Percentiles rank a stretch among this genome's conserved stretches.
Conservation (phyloP, 129 eudicot genomes). For the Oenanthe sinensis region DNA sequence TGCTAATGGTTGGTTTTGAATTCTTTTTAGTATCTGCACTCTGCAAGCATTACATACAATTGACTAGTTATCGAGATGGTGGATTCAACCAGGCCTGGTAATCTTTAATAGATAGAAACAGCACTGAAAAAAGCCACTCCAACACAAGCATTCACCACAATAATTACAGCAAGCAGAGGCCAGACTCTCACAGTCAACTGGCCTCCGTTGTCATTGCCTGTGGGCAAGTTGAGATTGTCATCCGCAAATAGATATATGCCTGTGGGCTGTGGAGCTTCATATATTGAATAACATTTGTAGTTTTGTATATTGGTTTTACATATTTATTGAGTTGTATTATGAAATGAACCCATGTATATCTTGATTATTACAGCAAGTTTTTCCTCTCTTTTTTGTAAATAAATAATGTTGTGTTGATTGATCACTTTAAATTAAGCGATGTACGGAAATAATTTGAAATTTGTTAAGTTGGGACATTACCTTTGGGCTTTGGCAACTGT, state of each 20-base stretch:
- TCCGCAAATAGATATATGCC: too few relatives aligned
- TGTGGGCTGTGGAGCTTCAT: too few relatives aligned
- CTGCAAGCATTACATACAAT: slow-evolving; percentile 5
- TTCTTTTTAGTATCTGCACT: background rate
- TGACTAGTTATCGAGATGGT: slow-evolving; percentile 73
- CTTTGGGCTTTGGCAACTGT: background rate
- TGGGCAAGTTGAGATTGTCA: too few relatives aligned
- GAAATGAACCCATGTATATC: background rate
- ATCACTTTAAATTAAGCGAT: background rate
- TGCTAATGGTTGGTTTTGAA: background rate
- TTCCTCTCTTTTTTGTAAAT: background rate
- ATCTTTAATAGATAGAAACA: slow-evolving; percentile 39
- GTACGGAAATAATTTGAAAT: too few relatives aligned
- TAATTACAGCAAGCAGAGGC: too few relatives aligned
- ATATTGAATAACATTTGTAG: background rate
- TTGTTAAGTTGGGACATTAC: too few relatives aligned
- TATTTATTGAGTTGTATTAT: background rate
- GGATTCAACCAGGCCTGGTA: slow-evolving; percentile 65
- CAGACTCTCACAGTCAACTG: too few relatives aligned
- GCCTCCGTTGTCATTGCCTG: too few relatives aligned
- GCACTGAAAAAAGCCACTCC: slow-evolving; percentile 35
- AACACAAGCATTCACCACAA: slow-evolving; percentile 35
- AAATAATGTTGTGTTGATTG: background rate
- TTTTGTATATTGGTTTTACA: background rate
- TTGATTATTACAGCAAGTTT: background rate